Conservation (phyloP, 768 basidiomycete species). For the Trametes punicea region DNA sequence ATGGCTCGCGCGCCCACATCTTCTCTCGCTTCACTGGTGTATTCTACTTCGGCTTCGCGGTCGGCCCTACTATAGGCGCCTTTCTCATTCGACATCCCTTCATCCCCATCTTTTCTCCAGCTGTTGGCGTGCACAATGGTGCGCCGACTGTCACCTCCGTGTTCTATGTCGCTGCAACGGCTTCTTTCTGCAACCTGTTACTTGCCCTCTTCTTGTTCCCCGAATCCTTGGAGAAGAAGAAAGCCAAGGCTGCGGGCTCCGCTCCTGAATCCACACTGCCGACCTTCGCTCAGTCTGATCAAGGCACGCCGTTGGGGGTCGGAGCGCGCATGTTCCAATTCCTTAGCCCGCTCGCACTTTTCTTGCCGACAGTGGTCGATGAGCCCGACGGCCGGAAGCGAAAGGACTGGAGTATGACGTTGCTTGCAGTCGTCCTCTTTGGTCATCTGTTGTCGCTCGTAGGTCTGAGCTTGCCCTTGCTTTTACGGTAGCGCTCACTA, state of each 20-base stretch:
- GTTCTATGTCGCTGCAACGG: conserved; percentile 50
- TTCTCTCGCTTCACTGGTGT: conserved; percentile 66
- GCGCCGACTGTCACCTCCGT: conserved; percentile 43
- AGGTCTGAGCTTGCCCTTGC: conserved; percentile 25
- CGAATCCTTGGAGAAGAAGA: conserved; percentile 43
- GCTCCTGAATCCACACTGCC: not conserved
- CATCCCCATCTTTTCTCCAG: conserved; percentile 27
- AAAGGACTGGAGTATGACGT: conserved; percentile 73
- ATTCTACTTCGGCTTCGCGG: conserved; percentile 70
- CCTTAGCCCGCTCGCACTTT: conserved; percentile 64
- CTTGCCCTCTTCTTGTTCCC: conserved; percentile 55
- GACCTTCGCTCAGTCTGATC: not conserved
- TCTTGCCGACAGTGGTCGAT: conserved; percentile 54
- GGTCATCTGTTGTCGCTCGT: conserved; percentile 63
- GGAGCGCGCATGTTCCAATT: conserved; percentile 32
- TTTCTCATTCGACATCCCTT: conserved; percentile 47
- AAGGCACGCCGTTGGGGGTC: not conserved
- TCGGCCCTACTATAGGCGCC: conserved; percentile 71
- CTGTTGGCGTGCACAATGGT: conserved; percentile 28
- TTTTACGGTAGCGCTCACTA: not conserved
- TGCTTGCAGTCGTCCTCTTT: conserved; percentile 63
- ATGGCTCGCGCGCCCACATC: conserved; percentile 69
- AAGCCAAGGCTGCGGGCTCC: conserved; percentile 36
- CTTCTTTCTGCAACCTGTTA: conserved; percentile 49
- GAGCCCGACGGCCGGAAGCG: conserved; percentile 36